Conservation (phyloP, 2,329 filamentous ascomycete genomes). For the Pyricularia grisea region DNA sequence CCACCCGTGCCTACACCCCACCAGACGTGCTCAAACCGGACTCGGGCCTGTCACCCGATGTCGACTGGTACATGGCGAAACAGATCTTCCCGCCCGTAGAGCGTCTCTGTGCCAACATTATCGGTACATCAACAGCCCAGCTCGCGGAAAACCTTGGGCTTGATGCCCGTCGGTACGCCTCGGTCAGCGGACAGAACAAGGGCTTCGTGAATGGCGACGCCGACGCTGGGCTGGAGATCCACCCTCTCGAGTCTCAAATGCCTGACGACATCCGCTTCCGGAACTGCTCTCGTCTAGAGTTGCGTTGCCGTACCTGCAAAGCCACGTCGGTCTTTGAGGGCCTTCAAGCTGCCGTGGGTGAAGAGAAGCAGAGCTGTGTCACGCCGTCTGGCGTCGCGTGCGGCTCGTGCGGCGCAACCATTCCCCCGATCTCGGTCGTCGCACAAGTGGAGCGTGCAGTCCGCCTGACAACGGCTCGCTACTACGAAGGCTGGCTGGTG, state of each 20-base stretch:
- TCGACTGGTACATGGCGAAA: constrained; percentile 98
- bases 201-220: constrained; percentile 30
- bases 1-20: constrained; percentile 82
- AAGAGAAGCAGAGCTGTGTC: constrained; percentile 30
- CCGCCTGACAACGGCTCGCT: constrained; percentile 65
- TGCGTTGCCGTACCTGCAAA: constrained; percentile 79
- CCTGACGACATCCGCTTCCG: constrained; percentile 85
- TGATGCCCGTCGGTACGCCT: constrained; percentile 75
- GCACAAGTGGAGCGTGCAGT: constrained; percentile 84
- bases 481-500: constrained; percentile 87
- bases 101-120: constrained; percentile 91
- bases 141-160: constrained; percentile 90
- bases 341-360: constrained; percentile 35
- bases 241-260: constrained; percentile 88
- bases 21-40: constrained; percentile 76
- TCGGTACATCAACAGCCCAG: constrained; percentile 80
- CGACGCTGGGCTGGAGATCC: constrained; percentile 59
- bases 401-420: constrained; percentile 52
- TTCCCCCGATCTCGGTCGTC: constrained; percentile 65
- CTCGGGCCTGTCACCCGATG: constrained; percentile 69
- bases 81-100: constrained; percentile 98
- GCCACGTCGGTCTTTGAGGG: constrained; percentile 66
- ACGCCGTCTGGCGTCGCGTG: constrained; percentile 71
- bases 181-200: constrained; percentile 26
- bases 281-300: constrained; percentile 63